Percentiles rank a stretch among this genome's conserved stretches.
phyloP scores from a whole-genome alignment of 495 filamentous ascomycete genomes.

The Penicillium parvum region DNA sequence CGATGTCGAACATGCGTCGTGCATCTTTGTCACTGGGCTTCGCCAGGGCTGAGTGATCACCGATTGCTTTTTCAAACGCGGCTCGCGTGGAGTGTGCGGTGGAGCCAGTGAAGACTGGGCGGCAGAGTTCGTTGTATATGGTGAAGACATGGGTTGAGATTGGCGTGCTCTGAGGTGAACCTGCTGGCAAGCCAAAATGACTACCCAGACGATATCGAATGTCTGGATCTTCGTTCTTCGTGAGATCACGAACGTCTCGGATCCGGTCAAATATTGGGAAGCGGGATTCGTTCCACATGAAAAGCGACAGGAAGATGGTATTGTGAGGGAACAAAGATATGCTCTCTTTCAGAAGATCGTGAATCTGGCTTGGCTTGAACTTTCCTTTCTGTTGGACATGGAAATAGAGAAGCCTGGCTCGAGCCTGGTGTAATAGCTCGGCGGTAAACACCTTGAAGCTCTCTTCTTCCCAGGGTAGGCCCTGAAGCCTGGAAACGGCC shows the following conservation, averaged over 20 bases:
- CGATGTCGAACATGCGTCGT: constrained; percentile 26
- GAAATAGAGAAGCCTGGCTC: constrained; percentile 62
- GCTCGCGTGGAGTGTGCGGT: constrained; percentile 58
- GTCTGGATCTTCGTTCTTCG: not conserved
- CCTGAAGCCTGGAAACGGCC: constrained; percentile 38
- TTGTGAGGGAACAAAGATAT: constrained; percentile 67
- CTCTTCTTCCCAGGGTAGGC: constrained; percentile 28
- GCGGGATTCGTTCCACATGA: constrained; percentile 64
- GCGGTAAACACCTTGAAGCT: constrained; percentile 29
- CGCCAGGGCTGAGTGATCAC: constrained; percentile 15
- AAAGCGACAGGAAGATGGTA: constrained; percentile 69
- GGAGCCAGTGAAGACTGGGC: constrained; percentile 38
- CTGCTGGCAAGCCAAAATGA: not conserved
- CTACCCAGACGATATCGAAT: not conserved
- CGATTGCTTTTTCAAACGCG: constrained; percentile 68
- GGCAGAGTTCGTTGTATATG: constrained; percentile 60
- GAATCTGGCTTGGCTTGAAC: constrained; percentile 61
- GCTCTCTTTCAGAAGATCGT: constrained; percentile 53
- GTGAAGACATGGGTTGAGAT: constrained; percentile 55
- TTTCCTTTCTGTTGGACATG: constrained; percentile 54
- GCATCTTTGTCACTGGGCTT: constrained; percentile 18
- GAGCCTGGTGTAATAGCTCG: constrained; percentile 62
- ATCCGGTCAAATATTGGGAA: constrained; percentile 70
- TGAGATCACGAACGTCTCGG: constrained; percentile 39
- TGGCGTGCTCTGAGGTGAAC: constrained; percentile 28